These are phyloP conservation scores for Aspergillus nidulans DNA, from an alignment of 495 filamentous ascomycete species.

Conservation along the genomic window DNA sequence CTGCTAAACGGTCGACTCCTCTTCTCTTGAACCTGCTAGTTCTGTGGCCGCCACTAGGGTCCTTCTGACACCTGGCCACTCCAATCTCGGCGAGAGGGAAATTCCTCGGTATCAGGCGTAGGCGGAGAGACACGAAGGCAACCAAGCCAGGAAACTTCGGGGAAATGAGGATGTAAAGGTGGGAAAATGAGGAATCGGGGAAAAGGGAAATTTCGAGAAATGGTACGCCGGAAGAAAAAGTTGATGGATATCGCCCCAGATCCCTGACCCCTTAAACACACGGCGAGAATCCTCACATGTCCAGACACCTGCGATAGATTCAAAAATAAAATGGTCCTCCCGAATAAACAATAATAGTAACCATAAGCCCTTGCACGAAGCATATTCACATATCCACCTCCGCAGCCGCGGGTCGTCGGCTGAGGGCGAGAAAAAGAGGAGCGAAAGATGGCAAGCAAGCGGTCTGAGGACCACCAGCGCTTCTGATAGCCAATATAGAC, in stretches of 20 bases:
- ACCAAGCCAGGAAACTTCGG: constrained; percentile 18
- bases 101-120: background rate
- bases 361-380: constrained; percentile 22
- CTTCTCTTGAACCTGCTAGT: constrained; percentile 25
- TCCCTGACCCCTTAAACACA: constrained; percentile 14
- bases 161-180: constrained; percentile 7
- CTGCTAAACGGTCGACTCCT: constrained; percentile 46
- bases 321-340: constrained; percentile 15
- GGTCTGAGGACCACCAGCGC: constrained; percentile 10
- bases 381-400: constrained; percentile 17
- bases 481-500: constrained; percentile 21
- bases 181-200: background rate
- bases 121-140: constrained; percentile 3
- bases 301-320: constrained; percentile 21
- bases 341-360: constrained; percentile 16
- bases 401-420: constrained; percentile 14
- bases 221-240: constrained; percentile 9
- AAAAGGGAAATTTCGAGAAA: constrained; percentile 8
- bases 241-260: constrained; percentile 6
- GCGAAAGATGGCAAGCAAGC: constrained; percentile 8
- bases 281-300: constrained; percentile 15
- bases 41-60: constrained; percentile 5
- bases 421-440: constrained; percentile 7
- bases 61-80: background rate
- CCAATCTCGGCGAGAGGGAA: background rate